Evolutionary conservation across 164 flowering plant species (phyloP).

Genomic region (Nymphaea thermarum): DNA sequence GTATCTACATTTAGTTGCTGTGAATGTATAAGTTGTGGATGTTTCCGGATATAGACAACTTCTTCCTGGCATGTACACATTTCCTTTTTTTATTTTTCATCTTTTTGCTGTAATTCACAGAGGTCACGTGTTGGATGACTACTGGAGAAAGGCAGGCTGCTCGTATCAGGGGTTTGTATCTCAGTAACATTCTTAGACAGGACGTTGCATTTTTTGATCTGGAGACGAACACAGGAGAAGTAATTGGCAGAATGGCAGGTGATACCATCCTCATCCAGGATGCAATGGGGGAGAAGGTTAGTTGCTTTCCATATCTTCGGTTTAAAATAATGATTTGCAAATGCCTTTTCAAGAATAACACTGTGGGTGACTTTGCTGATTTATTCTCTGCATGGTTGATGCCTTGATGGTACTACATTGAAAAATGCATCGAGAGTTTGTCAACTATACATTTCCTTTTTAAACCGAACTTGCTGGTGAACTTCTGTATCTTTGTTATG

Average conservation of each 20-base stretch:
- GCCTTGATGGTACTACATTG: no score
- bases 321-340: neutral
- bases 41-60: neutral
- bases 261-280: constrained; percentile 66
- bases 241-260: constrained; percentile 60
- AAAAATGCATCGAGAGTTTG: no score
- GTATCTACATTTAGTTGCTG: neutral
- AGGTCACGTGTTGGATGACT: constrained; percentile 58
- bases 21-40: no score
- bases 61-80: neutral
- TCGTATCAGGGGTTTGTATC: constrained; percentile 36
- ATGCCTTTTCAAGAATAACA: neutral
- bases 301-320: neutral
- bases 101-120: constrained; percentile 9
- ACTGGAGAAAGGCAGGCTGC: constrained; percentile 51
- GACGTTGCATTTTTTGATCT: constrained; percentile 60
- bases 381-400: neutral
- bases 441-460: no score
- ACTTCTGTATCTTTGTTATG: no score
- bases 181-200: constrained; percentile 45
- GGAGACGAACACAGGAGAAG: constrained; percentile 56
- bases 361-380: neutral
- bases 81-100: neutral
- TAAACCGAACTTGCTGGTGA: no score
- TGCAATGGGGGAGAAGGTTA: constrained; percentile 61